Percentiles rank a stretch among this genome's conserved stretches.
Evolutionary conservation across 768 basidiomycete species (phyloP).

Genomic region (Phanerodontia chrysosporium): DNA sequence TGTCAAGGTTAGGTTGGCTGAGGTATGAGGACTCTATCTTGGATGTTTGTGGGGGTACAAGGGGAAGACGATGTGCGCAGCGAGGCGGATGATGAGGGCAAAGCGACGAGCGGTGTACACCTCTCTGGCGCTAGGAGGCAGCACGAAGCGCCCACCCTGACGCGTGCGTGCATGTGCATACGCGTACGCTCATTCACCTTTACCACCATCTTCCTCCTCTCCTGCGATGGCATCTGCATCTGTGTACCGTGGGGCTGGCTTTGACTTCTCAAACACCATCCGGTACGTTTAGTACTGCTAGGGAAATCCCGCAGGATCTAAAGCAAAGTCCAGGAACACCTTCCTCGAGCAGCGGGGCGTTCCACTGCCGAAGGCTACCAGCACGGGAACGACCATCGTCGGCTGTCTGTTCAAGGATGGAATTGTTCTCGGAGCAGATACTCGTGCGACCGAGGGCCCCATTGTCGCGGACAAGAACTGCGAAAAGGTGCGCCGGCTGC

Average conservation of each 20-base stretch:
- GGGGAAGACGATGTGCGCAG: not conserved
- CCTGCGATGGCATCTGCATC: slow-evolving; percentile 41
- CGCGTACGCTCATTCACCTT: slow-evolving; percentile 25
- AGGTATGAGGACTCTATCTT: slow-evolving; percentile 6
- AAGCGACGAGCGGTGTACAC: slow-evolving; percentile 10
- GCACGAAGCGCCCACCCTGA: not conserved
- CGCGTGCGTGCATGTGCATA: slow-evolving; percentile 15
- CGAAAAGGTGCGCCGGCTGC: slow-evolving; percentile 72
- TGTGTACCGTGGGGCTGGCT: slow-evolving; percentile 53
- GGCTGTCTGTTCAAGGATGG: slow-evolving; percentile 92
- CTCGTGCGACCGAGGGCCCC: slow-evolving; percentile 87
- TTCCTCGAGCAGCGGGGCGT: slow-evolving; percentile 70
- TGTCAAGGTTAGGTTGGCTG: not conserved
- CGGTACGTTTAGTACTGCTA: slow-evolving; percentile 39
- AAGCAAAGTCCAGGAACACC: slow-evolving; percentile 48
- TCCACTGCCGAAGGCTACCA: slow-evolving; percentile 77
- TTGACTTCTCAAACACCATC: slow-evolving; percentile 74
- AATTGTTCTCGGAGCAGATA: slow-evolving; percentile 93
- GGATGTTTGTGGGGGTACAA: not conserved
- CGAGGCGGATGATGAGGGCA: not conserved
- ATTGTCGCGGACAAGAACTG: slow-evolving; percentile 99
- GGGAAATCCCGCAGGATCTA: not conserved
- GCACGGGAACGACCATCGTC: slow-evolving; percentile 97
- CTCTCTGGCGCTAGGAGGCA: not conserved
- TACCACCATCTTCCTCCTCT: slow-evolving; percentile 1